Evolutionary conservation across 305 asterid genomes (phyloP), one percentile per base, ranked within the genome.

Genomic region (Nicotiana rustica): DNA sequence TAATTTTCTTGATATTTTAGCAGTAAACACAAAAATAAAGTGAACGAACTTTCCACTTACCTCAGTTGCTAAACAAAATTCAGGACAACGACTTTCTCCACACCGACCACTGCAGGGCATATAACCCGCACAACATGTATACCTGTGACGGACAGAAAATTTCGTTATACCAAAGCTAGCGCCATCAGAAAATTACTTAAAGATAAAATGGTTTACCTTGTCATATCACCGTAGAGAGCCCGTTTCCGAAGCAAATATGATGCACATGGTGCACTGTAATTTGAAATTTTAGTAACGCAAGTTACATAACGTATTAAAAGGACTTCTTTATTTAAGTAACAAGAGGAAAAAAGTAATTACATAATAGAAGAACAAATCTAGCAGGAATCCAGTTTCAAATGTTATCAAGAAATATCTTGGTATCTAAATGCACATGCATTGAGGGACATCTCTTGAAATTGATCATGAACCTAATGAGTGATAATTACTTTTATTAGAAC

Each of bases 91-190:
- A 83, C 98, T 96, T 91, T 96, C 99, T 84, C 98, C 99, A 84
- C 99, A 95, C 35, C 97, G 91, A 79, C 99, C 99, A 89, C 99
- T 96, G 93, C 99, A 96, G 78, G 99, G 98, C 97, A 96, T 87
- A 88, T 96, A 95, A 66, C 99, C 99, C 78, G 98, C 98, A 86
- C 99, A 96, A 79, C 99, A 96, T 55, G 86, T 90, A 88, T 96
- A 95, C 92, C 99, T 96, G 79, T 65, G 79, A 73, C 84, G 78
- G 77, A 85, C 29, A 77, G 73, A 47, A 84, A 84, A 67, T 29
- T 9, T 62, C 44, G 6, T 44, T 41, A 41, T 17, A 80, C 77
- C 79, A 80, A 65, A 68, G 52, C 67, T 35, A n/a, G 77, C 49
- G 55, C 77, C 18, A 44, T 19, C 4, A 44, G 62, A 67, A 25